phyloP scores from a whole-genome alignment of 257 asterid genomes.

The Nicotiana obtusifolia region DNA sequence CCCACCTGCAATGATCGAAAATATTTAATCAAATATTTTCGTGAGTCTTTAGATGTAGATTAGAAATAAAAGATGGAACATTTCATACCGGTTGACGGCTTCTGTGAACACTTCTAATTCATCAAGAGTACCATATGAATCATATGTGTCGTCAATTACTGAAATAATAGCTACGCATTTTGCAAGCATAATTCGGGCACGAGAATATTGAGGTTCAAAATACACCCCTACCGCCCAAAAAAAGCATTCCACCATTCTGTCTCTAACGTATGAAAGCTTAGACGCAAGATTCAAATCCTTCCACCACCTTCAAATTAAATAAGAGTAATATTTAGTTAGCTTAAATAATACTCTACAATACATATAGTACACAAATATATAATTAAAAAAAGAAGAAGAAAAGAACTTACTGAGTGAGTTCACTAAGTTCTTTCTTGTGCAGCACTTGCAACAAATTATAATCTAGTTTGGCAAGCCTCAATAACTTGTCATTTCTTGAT shows the following conservation, averaged over 20 bases:
- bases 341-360: too few relatives aligned
- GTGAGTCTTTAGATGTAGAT: not conserved
- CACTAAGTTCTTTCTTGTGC: constrained; percentile 27
- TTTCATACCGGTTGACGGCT: constrained; percentile 2
- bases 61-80: too few relatives aligned
- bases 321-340: too few relatives aligned
- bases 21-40: not conserved
- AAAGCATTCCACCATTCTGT: constrained; percentile 21
- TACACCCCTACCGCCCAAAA: constrained; percentile 18
- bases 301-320: constrained; percentile 14
- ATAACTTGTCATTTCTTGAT: constrained; percentile 14
- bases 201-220: constrained; percentile 15
- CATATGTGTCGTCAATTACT: constrained; percentile 14
- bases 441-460: constrained; percentile 28
- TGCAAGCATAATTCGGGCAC: constrained; percentile 8
- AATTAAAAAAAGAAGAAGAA: not conserved
- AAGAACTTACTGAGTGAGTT: constrained; percentile 22
- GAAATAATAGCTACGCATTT: constrained; percentile 8
- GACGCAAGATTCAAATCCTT: constrained; percentile 3
- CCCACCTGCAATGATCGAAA: not conserved
- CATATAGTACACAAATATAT: not conserved
- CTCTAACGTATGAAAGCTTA: constrained; percentile 9
- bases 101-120: constrained; percentile 6
- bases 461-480: constrained; percentile 33
- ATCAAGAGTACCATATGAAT: constrained; percentile 13